Conservation (phyloP, 2,329 filamentous ascomycete species). For the Diaporthe amygdali region DNA sequence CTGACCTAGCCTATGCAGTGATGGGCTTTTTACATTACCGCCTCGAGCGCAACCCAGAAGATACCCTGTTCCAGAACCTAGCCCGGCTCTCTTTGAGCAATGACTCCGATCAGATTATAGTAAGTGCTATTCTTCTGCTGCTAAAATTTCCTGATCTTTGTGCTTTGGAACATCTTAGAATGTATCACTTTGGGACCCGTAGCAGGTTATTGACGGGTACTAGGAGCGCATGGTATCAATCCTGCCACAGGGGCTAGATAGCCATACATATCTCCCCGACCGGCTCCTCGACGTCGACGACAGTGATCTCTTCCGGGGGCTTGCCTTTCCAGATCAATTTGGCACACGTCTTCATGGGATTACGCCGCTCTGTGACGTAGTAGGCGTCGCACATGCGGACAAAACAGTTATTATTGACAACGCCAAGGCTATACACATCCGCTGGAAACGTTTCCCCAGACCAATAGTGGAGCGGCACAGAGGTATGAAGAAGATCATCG, state of each 20-base stretch:
- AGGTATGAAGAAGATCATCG: slow-evolving; percentile 8
- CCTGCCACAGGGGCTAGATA: slow-evolving; percentile 23
- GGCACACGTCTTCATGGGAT: slow-evolving; percentile 38
- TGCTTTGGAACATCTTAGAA: too few species aligned
- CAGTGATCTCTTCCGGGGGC: slow-evolving; percentile 27
- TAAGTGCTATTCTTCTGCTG: too few species aligned
- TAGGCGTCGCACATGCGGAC: slow-evolving; percentile 35
- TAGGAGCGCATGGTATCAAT: slow-evolving; percentile 37
- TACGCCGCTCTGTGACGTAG: slow-evolving; percentile 36
- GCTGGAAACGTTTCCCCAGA: slow-evolving; percentile 37
- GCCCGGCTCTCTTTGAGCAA: slow-evolving; percentile 37
- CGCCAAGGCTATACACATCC: slow-evolving; percentile 36
- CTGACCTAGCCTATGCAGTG: slow-evolving; percentile 38
- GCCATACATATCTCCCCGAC: neutral
- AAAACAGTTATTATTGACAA: slow-evolving; percentile 36
- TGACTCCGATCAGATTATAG: slow-evolving; percentile 36
- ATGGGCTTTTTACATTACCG: slow-evolving; percentile 37
- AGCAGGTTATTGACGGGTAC: too few species aligned
- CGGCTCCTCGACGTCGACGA: neutral
- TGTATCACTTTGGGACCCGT: too few species aligned
- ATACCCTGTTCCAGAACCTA: slow-evolving; percentile 35
- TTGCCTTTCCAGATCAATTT: slow-evolving; percentile 33
- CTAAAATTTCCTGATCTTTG: too few species aligned
- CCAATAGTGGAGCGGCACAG: slow-evolving; percentile 25
- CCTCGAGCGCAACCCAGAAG: slow-evolving; percentile 28